A percentile compares a stretch with the other conserved stretches of the same genome.
Conservation (phyloP, 108 stramenopile species). For the Bacterosira constricta region DNA sequence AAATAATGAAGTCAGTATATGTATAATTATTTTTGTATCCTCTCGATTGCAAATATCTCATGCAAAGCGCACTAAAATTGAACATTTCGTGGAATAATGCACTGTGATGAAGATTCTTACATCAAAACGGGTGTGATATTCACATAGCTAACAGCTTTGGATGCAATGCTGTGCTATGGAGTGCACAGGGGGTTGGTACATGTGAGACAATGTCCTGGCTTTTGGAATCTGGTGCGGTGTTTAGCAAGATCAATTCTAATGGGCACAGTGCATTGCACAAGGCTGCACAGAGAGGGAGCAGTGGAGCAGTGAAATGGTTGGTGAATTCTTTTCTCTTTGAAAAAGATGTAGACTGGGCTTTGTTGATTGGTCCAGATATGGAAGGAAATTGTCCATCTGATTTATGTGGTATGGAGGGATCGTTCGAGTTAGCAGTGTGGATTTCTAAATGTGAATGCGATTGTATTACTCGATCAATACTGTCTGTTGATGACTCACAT, state of each 20-base stretch:
- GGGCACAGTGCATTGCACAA: slow-evolving; percentile 87
- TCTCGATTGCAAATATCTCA: not conserved
- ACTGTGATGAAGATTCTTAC: slow-evolving; percentile 37
- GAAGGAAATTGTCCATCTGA: slow-evolving; percentile 86
- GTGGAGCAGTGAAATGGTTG: slow-evolving; percentile 63
- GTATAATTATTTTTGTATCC: not conserved
- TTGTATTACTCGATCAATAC: slow-evolving; percentile 1
- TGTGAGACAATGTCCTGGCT: slow-evolving; percentile 64
- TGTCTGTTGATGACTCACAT: not conserved
- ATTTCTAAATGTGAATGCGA: slow-evolving; percentile 30
- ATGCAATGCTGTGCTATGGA: slow-evolving; percentile 86
- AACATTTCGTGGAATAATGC: no score
- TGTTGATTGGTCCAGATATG: slow-evolving; percentile 69
- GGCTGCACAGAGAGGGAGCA: slow-evolving; percentile 77
- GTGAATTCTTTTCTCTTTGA: slow-evolving; percentile 33
- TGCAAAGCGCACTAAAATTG: not conserved
- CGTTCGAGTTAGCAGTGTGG: slow-evolving; percentile 20
- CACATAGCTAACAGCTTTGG: slow-evolving; percentile 69
- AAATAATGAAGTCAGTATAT: slow-evolving; percentile 60
- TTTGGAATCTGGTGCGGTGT: slow-evolving; percentile 46
- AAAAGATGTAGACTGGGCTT: not conserved
- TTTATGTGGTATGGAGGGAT: slow-evolving; percentile 54
- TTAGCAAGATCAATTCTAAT: slow-evolving; percentile 67
- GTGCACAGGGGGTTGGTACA: slow-evolving; percentile 68
- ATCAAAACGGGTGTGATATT: slow-evolving; percentile 53